Percentiles rank a stretch among this genome's conserved stretches.
Evolutionary conservation across 75 land plant genomes (phyloP).

Genomic region (Pinus tabuliformis): DNA sequence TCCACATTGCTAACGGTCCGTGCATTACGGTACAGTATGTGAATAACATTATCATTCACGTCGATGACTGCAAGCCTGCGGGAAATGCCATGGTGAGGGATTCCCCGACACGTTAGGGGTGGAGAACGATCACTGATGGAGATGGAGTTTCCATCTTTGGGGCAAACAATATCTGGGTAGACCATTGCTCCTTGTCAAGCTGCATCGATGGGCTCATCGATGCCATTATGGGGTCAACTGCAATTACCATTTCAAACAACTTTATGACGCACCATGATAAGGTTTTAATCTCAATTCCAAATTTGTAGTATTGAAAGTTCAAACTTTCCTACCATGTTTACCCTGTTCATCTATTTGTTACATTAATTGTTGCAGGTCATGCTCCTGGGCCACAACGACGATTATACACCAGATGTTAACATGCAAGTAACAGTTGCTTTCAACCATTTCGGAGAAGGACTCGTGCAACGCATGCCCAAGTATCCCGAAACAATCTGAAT

Average conservation of each 20-base stretch:
- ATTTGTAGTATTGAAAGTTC: too few species aligned
- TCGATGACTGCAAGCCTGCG: constrained; percentile 61
- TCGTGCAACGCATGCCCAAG: constrained; percentile 86
- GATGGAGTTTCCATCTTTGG: constrained; percentile 72
- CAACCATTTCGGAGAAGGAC: constrained; percentile 70
- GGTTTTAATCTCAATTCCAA: constrained; percentile 17
- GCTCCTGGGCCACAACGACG: constrained; percentile 59
- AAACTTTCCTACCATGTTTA: too few species aligned
- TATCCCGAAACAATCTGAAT: background rate
- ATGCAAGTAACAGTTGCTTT: constrained; percentile 82
- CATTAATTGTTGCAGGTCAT: constrained; percentile 40
- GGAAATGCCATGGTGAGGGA: constrained; percentile 77
- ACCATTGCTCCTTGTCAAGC: constrained; percentile 63
- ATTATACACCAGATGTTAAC: constrained; percentile 37
- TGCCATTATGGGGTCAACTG: constrained; percentile 73
- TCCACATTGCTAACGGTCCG: constrained; percentile 21
- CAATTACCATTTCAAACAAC: constrained; percentile 78
- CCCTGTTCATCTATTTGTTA: background rate
- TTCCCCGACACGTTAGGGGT: constrained; percentile 63
- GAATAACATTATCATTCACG: constrained; percentile 23
- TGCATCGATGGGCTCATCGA: constrained; percentile 79
- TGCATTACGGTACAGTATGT: constrained; percentile 22
- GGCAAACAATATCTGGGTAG: constrained; percentile 68
- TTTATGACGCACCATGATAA: constrained; percentile 86
- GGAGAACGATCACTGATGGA: constrained; percentile 70